Evolutionary conservation across 1,139 yeast species (phyloP).

Genomic region (Groenewaldozyma auringiensis): DNA sequence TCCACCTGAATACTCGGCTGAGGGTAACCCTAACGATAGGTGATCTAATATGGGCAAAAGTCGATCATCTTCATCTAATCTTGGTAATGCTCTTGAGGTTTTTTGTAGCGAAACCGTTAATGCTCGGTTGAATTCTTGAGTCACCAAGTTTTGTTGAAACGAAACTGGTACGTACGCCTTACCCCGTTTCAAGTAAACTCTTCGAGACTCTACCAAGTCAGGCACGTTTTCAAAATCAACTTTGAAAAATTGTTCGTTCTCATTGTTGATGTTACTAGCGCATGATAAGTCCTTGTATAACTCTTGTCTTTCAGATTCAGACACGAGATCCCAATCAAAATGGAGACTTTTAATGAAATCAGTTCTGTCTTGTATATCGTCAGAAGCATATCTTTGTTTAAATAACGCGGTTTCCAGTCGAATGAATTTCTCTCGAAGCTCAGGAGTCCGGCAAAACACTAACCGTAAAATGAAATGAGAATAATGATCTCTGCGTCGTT

Average conservation of each 20-base stretch:
- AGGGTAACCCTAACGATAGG: constrained; percentile 45
- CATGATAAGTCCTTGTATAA: constrained; percentile 43
- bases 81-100: constrained; percentile 73
- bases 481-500: constrained; percentile 82
- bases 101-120: constrained; percentile 48
- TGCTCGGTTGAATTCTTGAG: constrained; percentile 55
- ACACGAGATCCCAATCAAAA: constrained; percentile 64
- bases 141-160: constrained; percentile 61
- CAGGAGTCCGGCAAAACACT: constrained; percentile 85
- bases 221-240: constrained; percentile 83
- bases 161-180: constrained; percentile 79
- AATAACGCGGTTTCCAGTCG: constrained; percentile 71
- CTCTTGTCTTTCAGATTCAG: constrained; percentile 50
- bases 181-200: constrained; percentile 59
- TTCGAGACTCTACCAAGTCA: constrained; percentile 62
- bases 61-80: constrained; percentile 88
- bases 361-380: constrained; percentile 63
- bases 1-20: constrained; percentile 16
- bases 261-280: constrained; percentile 23
- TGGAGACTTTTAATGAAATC: constrained; percentile 49
- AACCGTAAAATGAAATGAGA: constrained; percentile 82
- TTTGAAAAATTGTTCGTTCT: constrained; percentile 40
- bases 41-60: constrained; percentile 75
- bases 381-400: constrained; percentile 57
- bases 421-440: constrained; percentile 69